A percentile compares a stretch with the other conserved stretches of the same genome.
Evolutionary conservation across 768 basidiomycete genomes (phyloP).

Genomic region (Russula dissimulans): DNA sequence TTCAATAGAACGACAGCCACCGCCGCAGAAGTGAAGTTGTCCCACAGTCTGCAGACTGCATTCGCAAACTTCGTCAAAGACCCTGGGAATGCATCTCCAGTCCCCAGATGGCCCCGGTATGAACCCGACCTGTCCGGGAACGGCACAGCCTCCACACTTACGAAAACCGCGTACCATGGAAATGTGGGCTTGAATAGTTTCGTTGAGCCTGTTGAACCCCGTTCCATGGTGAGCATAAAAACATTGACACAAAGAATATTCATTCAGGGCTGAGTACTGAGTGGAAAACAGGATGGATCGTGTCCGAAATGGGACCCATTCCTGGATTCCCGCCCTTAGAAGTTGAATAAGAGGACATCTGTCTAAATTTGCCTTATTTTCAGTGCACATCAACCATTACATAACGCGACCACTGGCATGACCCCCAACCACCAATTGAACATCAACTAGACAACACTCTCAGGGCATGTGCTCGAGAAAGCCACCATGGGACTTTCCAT

Average conservation of each 20-base stretch:
- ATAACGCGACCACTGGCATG: too few species aligned
- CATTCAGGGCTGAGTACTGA: neutral
- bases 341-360: too few species aligned
- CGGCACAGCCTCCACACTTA: neutral
- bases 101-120: neutral
- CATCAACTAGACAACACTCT: too few species aligned
- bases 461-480: too few species aligned
- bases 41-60: conserved; percentile 14
- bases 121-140: neutral
- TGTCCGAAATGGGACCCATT: neutral
- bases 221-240: neutral
- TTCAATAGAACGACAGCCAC: conserved; percentile 15
- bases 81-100: neutral
- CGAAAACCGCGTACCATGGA: neutral
- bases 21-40: conserved; percentile 19
- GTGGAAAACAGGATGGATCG: neutral
- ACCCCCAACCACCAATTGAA: too few species aligned
- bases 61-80: conserved; percentile 2
- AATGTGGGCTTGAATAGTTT: neutral
- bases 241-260: neutral
- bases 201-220: neutral
- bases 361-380: too few species aligned
- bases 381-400: too few species aligned
- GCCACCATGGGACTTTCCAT: too few species aligned
- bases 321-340: neutral